Evolutionary conservation across 2,329 filamentous ascomycete species (phyloP), one percentile per base, ranked within the genome.

Genomic region (Arachnomyces sp.): DNA sequence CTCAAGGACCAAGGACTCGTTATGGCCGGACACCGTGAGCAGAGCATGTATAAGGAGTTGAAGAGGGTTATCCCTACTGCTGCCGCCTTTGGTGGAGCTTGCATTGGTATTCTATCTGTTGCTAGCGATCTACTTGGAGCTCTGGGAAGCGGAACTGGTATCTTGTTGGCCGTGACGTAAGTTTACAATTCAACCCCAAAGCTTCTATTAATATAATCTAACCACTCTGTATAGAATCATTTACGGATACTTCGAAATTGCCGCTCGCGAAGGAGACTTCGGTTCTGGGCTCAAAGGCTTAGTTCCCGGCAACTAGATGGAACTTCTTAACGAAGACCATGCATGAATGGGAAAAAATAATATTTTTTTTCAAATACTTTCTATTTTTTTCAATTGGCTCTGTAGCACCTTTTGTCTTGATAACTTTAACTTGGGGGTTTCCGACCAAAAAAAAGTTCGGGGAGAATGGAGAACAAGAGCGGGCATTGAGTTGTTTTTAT

Each of bases 31-130:
- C 92, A 98, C 76, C 86, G 92, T 72, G 93, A 98, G 68, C 90
- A 96, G 78, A 93, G 86, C 75, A 98, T 98, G 92, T 98, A 98
- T 81, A 94, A 94, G 77, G 92, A 98, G 73, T 80, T 98, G 51
- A 98, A 98, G 85, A 85, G 92, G 60, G 92, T 98, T 58, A 98
- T 98, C 52, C 93, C 92, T 49, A 96, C 92, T 45, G 93, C 92
- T 47, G 92, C 92, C 51, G 92, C 93, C 57, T 98, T 98, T 53
- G 92, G 93, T 68, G 92, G 92, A 77, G 92, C 92, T 53, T 96
- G 90, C 75, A 98, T 98, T 73, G 92, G 92, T 74, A 90, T 86
- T 54, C 81, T 98, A 50, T 96, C 90, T 38, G 90, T 98, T 59
- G 82, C 85, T 59, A 94, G 86, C 65, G 92, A 98, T 69, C 82